Conservation (phyloP, 306 rosid genomes). For the Medicago arabica region DNA sequence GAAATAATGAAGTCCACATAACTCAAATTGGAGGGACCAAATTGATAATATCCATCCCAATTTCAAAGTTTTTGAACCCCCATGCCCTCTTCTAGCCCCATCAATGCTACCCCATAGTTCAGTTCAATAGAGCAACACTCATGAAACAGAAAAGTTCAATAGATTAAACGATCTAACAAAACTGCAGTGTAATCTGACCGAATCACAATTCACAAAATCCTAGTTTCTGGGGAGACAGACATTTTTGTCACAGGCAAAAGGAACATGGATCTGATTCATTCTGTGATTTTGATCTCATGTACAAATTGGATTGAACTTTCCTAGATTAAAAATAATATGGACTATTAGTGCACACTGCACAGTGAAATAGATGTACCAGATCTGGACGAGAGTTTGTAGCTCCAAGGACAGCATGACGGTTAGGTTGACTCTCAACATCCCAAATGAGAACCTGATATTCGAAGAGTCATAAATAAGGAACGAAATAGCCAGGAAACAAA, state of each 20-base stretch:
- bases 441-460: conserved; percentile 85
- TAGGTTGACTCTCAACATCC: conserved; percentile 98
- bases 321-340: conserved; percentile 2
- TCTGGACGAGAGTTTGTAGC: conserved; percentile 96
- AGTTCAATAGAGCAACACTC: conserved; percentile 23
- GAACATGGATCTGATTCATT: conserved; percentile 19
- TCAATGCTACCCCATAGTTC: conserved; percentile 8
- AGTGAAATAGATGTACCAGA: conserved; percentile 62
- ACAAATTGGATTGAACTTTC: conserved; percentile 10
- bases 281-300: not conserved
- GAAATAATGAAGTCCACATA: conserved; percentile 1
- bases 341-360: not conserved
- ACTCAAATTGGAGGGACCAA: conserved; percentile 21
- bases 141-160: not conserved
- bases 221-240: not conserved
- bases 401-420: conserved; percentile 97
- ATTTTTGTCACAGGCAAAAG: not conserved
- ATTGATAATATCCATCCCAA: conserved; percentile 9
- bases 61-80: not conserved
- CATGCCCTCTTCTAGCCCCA: not conserved
- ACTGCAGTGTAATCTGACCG: conserved; percentile 14
- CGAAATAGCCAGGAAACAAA: conserved; percentile 29
- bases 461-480: conserved; percentile 27
- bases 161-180: conserved; percentile 5
- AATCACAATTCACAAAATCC: conserved; percentile 13